phyloP scores from a whole-genome alignment of 345 rosid species.

The Carallia pectinifolia region DNA sequence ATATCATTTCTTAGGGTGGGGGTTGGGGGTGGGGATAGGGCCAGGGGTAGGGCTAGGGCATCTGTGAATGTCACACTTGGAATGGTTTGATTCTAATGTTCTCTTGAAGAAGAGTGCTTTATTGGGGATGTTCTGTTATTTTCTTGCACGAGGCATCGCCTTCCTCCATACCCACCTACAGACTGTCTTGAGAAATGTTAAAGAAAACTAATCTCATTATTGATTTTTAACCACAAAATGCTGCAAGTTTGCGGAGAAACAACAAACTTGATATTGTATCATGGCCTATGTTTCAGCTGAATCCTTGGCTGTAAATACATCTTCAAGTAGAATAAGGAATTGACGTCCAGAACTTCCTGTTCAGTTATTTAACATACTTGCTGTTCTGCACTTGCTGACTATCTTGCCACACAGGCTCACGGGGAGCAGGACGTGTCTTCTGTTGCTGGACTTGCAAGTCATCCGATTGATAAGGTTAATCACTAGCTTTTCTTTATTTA shows the following conservation, averaged over 20 bases:
- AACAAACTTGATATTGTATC: no score
- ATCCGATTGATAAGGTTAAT: constrained; percentile 54
- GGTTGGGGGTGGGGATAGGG: no score
- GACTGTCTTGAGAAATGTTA: background rate
- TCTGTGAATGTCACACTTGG: background rate
- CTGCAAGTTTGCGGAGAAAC: no score
- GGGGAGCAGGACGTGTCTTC: constrained; percentile 36
- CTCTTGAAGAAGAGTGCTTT: background rate
- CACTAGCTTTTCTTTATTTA: constrained; percentile 2
- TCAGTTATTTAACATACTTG: background rate
- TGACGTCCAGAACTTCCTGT: background rate
- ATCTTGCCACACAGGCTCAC: constrained; percentile 7
- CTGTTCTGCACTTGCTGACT: background rate
- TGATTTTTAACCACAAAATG: no score
- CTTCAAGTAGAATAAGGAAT: background rate
- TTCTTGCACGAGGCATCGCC: no score
- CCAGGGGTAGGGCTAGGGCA: background rate
- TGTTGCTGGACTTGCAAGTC: constrained; percentile 30
- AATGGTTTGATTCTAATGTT: constrained; percentile 41
- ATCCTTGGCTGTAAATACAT: background rate
- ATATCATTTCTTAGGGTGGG: no score
- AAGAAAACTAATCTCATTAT: no score
- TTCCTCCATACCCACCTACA: no score
- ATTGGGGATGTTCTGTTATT: no score
- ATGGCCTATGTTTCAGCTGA: background rate